Evolutionary conservation across 2,329 filamentous ascomycete genomes (phyloP).

Genomic region (Aspergillus sergii): DNA sequence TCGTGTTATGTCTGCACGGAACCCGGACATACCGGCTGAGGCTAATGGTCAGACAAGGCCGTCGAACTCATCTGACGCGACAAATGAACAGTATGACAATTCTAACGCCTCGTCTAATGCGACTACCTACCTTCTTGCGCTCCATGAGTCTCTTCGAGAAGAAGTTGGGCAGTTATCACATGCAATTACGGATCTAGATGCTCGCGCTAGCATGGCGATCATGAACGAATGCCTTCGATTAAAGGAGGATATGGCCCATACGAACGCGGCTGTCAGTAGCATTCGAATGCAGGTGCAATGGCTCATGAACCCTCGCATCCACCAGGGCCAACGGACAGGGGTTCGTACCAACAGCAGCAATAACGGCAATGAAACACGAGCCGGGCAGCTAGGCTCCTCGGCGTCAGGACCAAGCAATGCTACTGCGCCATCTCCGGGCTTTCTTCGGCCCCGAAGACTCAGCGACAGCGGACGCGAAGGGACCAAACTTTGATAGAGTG

Average conservation of each 20-base stretch:
- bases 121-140: constrained; percentile 61
- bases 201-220: constrained; percentile 62
- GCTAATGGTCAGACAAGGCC: background rate
- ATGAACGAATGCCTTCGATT: constrained; percentile 65
- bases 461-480: constrained; percentile 46
- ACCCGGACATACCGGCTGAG: constrained; percentile 15
- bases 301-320: constrained; percentile 61
- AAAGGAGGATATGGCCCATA: constrained; percentile 64
- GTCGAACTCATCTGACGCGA: constrained; percentile 18
- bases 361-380: constrained; percentile 16
- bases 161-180: constrained; percentile 59
- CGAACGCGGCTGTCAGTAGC: constrained; percentile 60
- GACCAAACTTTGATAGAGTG: constrained; percentile 35
- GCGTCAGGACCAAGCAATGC: constrained; percentile 30
- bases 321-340: constrained; percentile 39
- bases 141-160: constrained; percentile 63
- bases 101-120: constrained; percentile 38
- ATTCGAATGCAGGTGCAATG: constrained; percentile 65
- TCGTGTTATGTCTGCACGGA: constrained; percentile 17
- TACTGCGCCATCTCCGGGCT: constrained; percentile 24
- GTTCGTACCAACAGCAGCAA: constrained; percentile 23
- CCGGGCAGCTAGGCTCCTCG: constrained; percentile 23
- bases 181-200: constrained; percentile 61
- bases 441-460: constrained; percentile 35
- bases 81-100: constrained; percentile 18